Evolutionary conservation across 2,329 filamentous ascomycete species (phyloP).

Genomic region (Alternaria sp.): DNA sequence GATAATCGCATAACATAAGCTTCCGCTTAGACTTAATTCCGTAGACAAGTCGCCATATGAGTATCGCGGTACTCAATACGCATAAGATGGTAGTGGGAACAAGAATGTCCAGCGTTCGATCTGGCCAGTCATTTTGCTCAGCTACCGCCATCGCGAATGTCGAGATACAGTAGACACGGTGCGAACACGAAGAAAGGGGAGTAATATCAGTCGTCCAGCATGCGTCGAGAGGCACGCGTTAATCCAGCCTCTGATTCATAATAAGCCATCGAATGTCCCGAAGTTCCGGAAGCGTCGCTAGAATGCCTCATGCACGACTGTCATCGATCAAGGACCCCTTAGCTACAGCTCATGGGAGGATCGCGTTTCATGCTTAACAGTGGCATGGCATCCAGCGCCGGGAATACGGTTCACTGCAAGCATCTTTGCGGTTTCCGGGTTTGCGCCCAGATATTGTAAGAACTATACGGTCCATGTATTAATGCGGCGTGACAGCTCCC

Average conservation of each 20-base stretch:
- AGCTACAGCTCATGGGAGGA: background rate
- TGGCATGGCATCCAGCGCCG: background rate
- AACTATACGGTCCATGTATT: background rate
- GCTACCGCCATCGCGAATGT: background rate
- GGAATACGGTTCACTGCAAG: background rate
- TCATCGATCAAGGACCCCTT: background rate
- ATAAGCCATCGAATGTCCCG: background rate
- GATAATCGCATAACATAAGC: slow-evolving; percentile 35
- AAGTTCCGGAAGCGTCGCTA: background rate
- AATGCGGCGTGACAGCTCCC: background rate
- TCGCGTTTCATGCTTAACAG: background rate
- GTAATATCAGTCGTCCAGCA: background rate
- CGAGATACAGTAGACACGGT: background rate
- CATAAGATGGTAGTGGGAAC: slow-evolving; percentile 25
- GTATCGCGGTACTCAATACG: slow-evolving; percentile 25
- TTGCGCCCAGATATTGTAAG: background rate
- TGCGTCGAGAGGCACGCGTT: background rate
- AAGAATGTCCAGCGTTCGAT: slow-evolving; percentile 31
- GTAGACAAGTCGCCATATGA: slow-evolving; percentile 37
- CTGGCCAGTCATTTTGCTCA: slow-evolving; percentile 24
- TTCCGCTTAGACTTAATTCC: slow-evolving; percentile 30
- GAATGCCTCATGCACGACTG: background rate
- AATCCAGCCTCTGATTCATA: background rate
- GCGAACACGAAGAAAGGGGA: background rate
- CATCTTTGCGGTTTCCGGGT: background rate